Percentiles rank a stretch among this genome's conserved stretches.
Conservation (phyloP, 164 flowering plant species). For the Dillenia suffruticosa region DNA sequence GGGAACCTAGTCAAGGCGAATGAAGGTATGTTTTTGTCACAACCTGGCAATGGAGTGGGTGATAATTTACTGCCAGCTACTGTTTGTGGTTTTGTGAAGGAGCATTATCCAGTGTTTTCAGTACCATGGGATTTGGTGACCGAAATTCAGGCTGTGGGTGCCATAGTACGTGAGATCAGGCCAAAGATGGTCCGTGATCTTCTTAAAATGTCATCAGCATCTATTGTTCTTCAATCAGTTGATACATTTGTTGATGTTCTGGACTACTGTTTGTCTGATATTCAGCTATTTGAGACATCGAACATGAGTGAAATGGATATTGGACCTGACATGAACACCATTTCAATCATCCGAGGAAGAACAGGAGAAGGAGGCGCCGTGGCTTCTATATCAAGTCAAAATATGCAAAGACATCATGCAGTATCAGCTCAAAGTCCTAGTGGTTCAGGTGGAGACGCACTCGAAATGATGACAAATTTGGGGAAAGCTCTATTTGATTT, state of each 20-base stretch:
- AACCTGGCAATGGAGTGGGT: slow-evolving; percentile 61
- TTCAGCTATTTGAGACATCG: slow-evolving; percentile 38
- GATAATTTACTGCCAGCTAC: slow-evolving; percentile 70
- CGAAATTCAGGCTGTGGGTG: slow-evolving; percentile 86
- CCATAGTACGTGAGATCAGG: slow-evolving; percentile 71
- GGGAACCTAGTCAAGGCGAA: slow-evolving; percentile 83
- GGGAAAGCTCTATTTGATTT: slow-evolving; percentile 88
- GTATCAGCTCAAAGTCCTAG: slow-evolving; percentile 31
- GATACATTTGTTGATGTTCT: slow-evolving; percentile 87
- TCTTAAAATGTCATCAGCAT: slow-evolving; percentile 60
- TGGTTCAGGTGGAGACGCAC: slow-evolving; percentile 69
- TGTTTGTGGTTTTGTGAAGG: slow-evolving; percentile 88
- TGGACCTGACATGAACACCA: slow-evolving; percentile 15
- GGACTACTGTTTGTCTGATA: slow-evolving; percentile 88
- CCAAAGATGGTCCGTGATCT: slow-evolving; percentile 98
- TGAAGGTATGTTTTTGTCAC: slow-evolving; percentile 97
- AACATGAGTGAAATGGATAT: slow-evolving; percentile 13
- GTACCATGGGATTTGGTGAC: slow-evolving; percentile 96
- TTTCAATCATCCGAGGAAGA: slow-evolving; percentile 10
- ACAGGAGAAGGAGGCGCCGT: slow-evolving; percentile 15
- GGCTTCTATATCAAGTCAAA: slow-evolving; percentile 25
- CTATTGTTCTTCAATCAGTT: slow-evolving; percentile 64
- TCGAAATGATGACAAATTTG: slow-evolving; percentile 81
- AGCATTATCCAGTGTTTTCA: slow-evolving; percentile 92
- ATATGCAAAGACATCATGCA: slow-evolving; percentile 26